A percentile compares a stretch with the other conserved stretches of the same genome.
Conservation (phyloP, 495 filamentous ascomycete species). For the Penicillium flavigenum region DNA sequence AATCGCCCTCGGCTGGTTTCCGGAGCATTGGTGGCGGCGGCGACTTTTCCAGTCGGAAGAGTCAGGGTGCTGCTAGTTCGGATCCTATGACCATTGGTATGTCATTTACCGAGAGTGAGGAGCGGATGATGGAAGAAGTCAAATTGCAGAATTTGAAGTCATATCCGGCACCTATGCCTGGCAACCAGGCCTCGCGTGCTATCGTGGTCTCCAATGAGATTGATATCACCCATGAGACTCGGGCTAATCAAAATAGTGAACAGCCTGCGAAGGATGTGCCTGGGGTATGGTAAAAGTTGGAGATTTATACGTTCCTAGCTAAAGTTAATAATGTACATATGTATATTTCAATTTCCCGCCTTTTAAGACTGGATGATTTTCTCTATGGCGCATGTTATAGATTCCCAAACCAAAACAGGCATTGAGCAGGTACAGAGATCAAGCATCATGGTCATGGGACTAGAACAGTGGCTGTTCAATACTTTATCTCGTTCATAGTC, state of each 20-base stretch:
- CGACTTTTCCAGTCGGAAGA: slow-evolving; percentile 38
- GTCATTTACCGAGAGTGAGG: slow-evolving; percentile 52
- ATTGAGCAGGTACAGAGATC: background rate
- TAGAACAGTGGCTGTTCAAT: too few species aligned
- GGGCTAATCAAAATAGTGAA: background rate
- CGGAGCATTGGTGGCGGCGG: slow-evolving; percentile 27
- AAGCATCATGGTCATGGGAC: too few species aligned
- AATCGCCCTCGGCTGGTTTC: slow-evolving; percentile 23
- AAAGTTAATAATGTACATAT: background rate
- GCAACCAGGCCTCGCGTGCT: slow-evolving; percentile 2
- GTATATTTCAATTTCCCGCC: background rate
- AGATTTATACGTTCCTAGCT: background rate
- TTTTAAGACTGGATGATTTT: background rate
- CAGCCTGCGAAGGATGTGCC: background rate
- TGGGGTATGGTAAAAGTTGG: background rate
- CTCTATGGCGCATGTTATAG: background rate
- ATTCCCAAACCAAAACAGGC: background rate
- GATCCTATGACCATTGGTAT: slow-evolving; percentile 48
- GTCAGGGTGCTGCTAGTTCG: slow-evolving; percentile 38
- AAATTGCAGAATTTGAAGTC: slow-evolving; percentile 38
- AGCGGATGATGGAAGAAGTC: slow-evolving; percentile 44
- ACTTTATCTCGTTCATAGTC: too few species aligned
- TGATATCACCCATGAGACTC: slow-evolving; percentile 24
- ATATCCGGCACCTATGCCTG: slow-evolving; percentile 6
- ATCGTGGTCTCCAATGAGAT: slow-evolving; percentile 35